phyloP scores from a whole-genome alignment of 192 early-diverging fungal species.

The Globomyces pollinis-pini region DNA sequence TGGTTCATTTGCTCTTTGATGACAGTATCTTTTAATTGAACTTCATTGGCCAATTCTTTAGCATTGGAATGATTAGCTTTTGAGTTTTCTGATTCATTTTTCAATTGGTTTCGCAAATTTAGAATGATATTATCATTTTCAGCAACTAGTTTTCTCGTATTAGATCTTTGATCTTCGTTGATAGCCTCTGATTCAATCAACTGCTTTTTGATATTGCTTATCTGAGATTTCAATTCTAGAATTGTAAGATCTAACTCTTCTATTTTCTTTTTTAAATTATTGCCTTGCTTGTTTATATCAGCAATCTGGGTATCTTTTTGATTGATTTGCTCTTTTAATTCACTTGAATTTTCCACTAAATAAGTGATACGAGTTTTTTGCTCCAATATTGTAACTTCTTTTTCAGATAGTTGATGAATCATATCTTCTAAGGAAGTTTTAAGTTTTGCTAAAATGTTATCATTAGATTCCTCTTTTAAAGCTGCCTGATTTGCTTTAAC shows the following conservation, averaged over 20 bases:
- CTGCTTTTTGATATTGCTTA: neutral
- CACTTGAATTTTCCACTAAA: neutral
- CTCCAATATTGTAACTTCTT: neutral
- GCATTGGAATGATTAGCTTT: neutral
- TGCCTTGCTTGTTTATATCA: neutral
- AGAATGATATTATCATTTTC: constrained; percentile 1
- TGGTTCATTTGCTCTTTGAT: neutral
- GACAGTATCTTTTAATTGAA: neutral
- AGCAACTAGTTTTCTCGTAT: neutral
- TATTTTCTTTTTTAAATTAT: neutral
- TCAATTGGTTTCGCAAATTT: neutral
- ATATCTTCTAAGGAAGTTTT: no score
- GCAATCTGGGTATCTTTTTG: neutral
- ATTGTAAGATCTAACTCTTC: neutral
- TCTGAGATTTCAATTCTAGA: neutral
- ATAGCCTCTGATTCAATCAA: neutral
- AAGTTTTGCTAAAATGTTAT: no score
- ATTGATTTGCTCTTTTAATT: neutral
- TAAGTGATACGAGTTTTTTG: neutral
- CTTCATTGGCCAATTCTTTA: neutral
- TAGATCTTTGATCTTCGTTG: neutral
- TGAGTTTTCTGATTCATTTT: neutral
- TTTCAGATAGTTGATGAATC: no score
- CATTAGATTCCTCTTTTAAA: no score
- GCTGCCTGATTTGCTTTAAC: no score